Evolutionary conservation across 2,329 filamentous ascomycete species (phyloP), one percentile per base, ranked within the genome.

Genomic region (Neofusicoccum umdonicola): DNA sequence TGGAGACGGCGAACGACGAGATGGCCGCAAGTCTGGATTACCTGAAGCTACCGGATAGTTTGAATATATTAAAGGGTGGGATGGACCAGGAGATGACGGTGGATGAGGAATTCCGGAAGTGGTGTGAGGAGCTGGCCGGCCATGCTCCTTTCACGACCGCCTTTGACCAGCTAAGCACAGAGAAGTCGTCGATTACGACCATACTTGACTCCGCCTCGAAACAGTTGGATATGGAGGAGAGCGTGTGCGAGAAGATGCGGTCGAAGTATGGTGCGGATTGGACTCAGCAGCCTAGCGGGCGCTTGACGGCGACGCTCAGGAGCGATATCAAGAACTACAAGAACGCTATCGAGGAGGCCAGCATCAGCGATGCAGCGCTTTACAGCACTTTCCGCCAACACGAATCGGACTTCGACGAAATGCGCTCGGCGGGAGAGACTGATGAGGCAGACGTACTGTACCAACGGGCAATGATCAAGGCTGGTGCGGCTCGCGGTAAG

Each of bases 201-300:
- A 85, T 88, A 2, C 78, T 99, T 64, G 93, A 97, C 64, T 87
- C 86, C 65, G 92, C 92, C 71, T 88, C 89, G 63, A 96, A 96
- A 75, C 91, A 96, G 72, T 80, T 99, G 47, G 95, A 99, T 70
- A 93, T 95, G 88, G 95, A 99, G 77, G 96, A 98, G 79, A 96
- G 92, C 64, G 92, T 98, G 0, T 99, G 95, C 76, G 95, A 99
- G 77, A 99, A 98, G 82, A 99, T 99, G 95, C 87, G 95, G 52
- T 96, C 93, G 12, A 99, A 99, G 76, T 98, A 98, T 75, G 93
- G 94, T 63, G 85, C 84, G 34, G 94, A 98, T 63, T 99, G 95
- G 95, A 97, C 92, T 17, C 95, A 99, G 72, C 95, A 99, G 73
- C 95, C 95, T 11, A 98, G 94, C 74, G 92, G 91, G 37, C 85